Conservation (phyloP, 2,329 filamentous ascomycete genomes). For the Penicillium sp. region DNA sequence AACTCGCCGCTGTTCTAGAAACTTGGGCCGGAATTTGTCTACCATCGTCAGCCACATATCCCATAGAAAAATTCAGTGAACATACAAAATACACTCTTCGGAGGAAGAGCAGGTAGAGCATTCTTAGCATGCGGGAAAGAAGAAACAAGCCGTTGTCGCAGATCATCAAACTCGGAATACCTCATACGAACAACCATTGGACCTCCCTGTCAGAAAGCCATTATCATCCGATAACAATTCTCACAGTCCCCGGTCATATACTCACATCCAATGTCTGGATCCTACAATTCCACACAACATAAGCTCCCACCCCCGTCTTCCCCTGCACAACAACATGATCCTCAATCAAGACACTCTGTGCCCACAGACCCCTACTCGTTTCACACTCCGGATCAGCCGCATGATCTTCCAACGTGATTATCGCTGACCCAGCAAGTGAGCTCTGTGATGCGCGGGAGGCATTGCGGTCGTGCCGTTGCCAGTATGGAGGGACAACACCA, state of each 20-base stretch:
- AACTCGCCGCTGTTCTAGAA: slow-evolving; percentile 79
- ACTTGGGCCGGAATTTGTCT: slow-evolving; percentile 73
- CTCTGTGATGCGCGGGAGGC: slow-evolving; percentile 43
- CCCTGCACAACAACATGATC: slow-evolving; percentile 64
- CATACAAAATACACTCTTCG: slow-evolving; percentile 86
- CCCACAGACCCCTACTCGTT: slow-evolving; percentile 62
- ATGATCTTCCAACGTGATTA: slow-evolving; percentile 65
- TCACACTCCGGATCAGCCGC: slow-evolving; percentile 59
- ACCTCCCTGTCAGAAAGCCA: slow-evolving; percentile 45
- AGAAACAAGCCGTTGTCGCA: slow-evolving; percentile 70
- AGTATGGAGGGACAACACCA: slow-evolving; percentile 46
- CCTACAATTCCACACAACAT: slow-evolving; percentile 90
- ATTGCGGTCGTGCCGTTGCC: slow-evolving; percentile 44
- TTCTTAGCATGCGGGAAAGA: slow-evolving; percentile 83
- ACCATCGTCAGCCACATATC: slow-evolving; percentile 3
- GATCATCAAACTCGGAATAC: slow-evolving; percentile 88
- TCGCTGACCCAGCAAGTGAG: slow-evolving; percentile 40
- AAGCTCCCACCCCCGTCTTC: slow-evolving; percentile 70
- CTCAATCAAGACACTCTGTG: slow-evolving; percentile 61
- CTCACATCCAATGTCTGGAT: slow-evolving; percentile 80
- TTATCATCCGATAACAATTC: neutral
- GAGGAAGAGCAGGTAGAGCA: slow-evolving; percentile 85
- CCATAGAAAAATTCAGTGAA: slow-evolving; percentile 7
- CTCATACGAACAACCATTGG: slow-evolving; percentile 62
- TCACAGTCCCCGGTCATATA: too few species aligned